Conservation (phyloP, 495 filamentous ascomycete species). For the Talaromyces nanjingensis region DNA sequence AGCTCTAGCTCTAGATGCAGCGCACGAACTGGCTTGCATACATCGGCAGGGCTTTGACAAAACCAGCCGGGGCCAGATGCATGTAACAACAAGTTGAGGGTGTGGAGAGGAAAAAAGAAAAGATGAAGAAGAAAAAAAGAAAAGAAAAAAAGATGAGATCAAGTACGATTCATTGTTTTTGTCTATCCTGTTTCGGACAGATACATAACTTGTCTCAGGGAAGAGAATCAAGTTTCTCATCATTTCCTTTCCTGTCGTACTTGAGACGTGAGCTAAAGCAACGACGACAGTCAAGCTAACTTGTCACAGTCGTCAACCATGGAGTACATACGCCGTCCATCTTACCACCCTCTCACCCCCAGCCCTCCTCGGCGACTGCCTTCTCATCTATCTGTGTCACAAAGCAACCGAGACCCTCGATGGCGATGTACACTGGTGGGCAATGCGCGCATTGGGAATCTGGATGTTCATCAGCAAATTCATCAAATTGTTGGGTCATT, state of each 20-base stretch:
- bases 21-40: neutral
- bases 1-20: neutral
- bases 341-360: conserved; percentile 67
- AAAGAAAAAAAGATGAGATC: neutral
- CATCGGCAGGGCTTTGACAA: neutral
- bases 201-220: neutral
- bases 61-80: neutral
- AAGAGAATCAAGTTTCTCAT: neutral
- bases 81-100: neutral
- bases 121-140: neutral
- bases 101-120: neutral
- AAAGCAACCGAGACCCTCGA: conserved; percentile 41
- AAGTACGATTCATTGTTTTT: neutral
- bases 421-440: conserved; percentile 28
- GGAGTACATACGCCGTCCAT: conserved; percentile 72
- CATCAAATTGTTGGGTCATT: conserved; percentile 69
- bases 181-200: conserved; percentile 1
- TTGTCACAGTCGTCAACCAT: conserved; percentile 54
- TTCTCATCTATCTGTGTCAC: conserved; percentile 49
- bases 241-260: neutral
- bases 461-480: conserved; percentile 71
- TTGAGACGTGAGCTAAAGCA: neutral
- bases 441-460: conserved; percentile 43
- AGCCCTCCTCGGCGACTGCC: conserved; percentile 55
- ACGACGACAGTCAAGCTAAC: neutral